Base-by-base conservation (phyloP, 129 eudicot genomes). In the Helianthus annuus region DNA sequence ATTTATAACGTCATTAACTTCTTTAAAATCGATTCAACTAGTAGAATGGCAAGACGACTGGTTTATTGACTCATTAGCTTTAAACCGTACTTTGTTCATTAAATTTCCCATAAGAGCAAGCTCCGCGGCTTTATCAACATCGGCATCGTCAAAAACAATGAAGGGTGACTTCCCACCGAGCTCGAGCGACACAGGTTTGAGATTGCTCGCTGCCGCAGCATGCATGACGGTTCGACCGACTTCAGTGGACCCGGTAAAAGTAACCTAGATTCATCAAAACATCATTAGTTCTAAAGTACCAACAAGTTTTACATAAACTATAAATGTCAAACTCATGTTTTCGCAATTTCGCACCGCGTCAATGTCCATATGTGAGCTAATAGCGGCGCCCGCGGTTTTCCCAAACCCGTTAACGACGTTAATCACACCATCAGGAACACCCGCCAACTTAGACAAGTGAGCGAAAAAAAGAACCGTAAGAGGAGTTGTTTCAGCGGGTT, bases 401-500 rank as follows among this genome's bases (percentile, higher is more conserved):
- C 97, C 97, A 59, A 56, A 89, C 69, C 97, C 97, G 15, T 85
- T 79, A 19, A 89, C 85, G 0, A 92, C 93, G 69, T 92, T 92
- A 15, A 88, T 54, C 45, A 92, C 97, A 2, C 97, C 97, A 75
- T 89, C 91, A 0, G 96, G 97, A 16, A 89, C 57, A 40, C 67
- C 16, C 56, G 88, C 97, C 90, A 77, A 68, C 65, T 85, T 92
- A 0, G 97, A 85, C 36, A 92, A 77, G 67, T 92, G 86, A 52
- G 97, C 97, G 24, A 72, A 87, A 63, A 64, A 81, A 3, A 92
- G 92, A 53, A 83, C 87, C 1, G 94, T 76, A 38, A 92, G 96
- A 49, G 96, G 96, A 0, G 96, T 92, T 48, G 89, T 91, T 74
- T 92, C 96, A 38, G 96, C 90, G 3, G 97, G 97, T 76, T 92